A percentile compares a stretch with the other conserved stretches of the same genome.
phyloP scores from a whole-genome alignment of 129 eudicot species.

The Helianthus annuus region DNA sequence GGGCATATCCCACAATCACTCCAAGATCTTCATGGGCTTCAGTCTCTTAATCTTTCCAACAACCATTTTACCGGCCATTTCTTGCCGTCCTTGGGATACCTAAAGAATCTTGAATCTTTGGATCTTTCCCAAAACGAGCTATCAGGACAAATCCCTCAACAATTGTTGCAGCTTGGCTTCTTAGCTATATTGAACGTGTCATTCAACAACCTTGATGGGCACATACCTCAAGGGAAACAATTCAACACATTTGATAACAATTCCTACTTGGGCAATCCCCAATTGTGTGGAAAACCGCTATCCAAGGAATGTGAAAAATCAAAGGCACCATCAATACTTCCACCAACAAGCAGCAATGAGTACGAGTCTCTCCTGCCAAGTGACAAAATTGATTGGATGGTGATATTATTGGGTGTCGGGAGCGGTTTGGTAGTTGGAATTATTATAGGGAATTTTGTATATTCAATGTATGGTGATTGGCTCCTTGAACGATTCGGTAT shows the following conservation, averaged over 20 bases:
- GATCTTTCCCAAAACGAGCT: constrained; percentile 34
- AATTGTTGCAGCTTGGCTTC: constrained; percentile 19
- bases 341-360: background rate
- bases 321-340: background rate
- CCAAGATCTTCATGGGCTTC: constrained; percentile 20
- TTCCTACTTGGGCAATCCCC: constrained; percentile 20
- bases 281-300: constrained; percentile 23
- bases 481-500: constrained; percentile 5
- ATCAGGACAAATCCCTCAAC: constrained; percentile 29
- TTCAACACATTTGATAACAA: constrained; percentile 16
- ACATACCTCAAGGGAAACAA: constrained; percentile 15
- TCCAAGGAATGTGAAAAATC: background rate
- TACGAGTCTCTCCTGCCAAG: constrained; percentile 15
- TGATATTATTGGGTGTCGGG: constrained; percentile 14
- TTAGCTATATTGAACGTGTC: constrained; percentile 28
- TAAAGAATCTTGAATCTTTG: constrained; percentile 32
- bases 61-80: constrained; percentile 21
- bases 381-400: constrained; percentile 18
- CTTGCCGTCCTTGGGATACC: constrained; percentile 8
- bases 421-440: constrained; percentile 27
- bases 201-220: constrained; percentile 28
- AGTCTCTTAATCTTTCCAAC: constrained; percentile 36
- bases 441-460: background rate
- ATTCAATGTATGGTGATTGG: constrained; percentile 22
- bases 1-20: constrained; percentile 32